These are phyloP conservation scores for Cladosporium colombiae DNA, from an alignment of 2,329 filamentous ascomycete species.

Conservation along the genomic window DNA sequence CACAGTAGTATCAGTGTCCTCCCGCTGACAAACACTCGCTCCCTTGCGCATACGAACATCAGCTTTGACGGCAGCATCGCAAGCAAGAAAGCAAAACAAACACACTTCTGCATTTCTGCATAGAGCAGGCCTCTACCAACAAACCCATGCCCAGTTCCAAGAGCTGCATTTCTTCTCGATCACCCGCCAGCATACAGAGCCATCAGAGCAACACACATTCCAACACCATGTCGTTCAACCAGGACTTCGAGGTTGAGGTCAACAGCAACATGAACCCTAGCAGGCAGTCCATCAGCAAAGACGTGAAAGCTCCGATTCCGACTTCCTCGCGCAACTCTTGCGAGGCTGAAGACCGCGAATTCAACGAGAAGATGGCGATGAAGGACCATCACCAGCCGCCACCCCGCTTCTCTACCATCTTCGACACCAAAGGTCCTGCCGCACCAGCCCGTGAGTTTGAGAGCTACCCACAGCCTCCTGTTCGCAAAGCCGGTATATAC, in stretches of 20 bases:
- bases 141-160: conserved; percentile 12
- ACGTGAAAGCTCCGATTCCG: conserved; percentile 24
- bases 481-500: conserved; percentile 35
- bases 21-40: neutral
- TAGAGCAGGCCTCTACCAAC: conserved; percentile 7
- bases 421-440: conserved; percentile 25
- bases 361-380: conserved; percentile 28
- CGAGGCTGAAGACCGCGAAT: conserved; percentile 25
- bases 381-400: conserved; percentile 23
- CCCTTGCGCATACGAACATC: neutral
- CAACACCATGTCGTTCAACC: conserved; percentile 32
- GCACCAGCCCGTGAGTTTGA: conserved; percentile 27
- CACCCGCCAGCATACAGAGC: neutral
- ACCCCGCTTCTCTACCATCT: conserved; percentile 38
- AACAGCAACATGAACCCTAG: conserved; percentile 37
- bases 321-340: conserved; percentile 11
- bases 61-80: neutral
- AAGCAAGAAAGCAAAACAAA: conserved; percentile 3
- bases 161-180: neutral
- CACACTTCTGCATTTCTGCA: neutral
- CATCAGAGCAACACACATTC: neutral
- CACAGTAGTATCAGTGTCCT: neutral
- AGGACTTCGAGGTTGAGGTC: conserved; percentile 35
- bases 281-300: conserved; percentile 10
- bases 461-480: conserved; percentile 30